Percentiles rank a stretch among this genome's conserved stretches.
These are phyloP conservation scores for Aspergillus nanangensis DNA, from an alignment of 495 filamentous ascomycete genomes.

Conservation along the genomic window DNA sequence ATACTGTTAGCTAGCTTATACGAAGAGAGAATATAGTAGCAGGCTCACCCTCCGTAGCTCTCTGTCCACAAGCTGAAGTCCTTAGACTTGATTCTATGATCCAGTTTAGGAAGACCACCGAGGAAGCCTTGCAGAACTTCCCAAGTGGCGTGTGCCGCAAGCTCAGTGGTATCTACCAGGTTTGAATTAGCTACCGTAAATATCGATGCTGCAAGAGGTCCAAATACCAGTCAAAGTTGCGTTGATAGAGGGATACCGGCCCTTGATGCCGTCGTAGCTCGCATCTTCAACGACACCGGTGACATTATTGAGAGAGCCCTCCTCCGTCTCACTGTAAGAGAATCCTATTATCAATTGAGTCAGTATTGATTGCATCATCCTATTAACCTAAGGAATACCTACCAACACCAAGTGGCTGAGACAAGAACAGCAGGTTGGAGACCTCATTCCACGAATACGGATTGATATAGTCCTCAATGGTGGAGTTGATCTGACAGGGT, in stretches of 20 bases:
- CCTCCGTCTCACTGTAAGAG: constrained; percentile 44
- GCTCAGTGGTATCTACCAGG: constrained; percentile 43
- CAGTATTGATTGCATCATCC: neutral
- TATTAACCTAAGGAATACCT: neutral
- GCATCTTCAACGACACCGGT: constrained; percentile 42
- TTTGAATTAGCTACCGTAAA: constrained; percentile 24
- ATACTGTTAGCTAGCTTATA: constrained; percentile 6
- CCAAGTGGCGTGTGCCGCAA: constrained; percentile 53
- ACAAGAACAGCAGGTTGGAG: constrained; percentile 72
- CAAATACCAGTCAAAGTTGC: constrained; percentile 36
- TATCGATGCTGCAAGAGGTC: constrained; percentile 1
- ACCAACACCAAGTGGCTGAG: constrained; percentile 59
- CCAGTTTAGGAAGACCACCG: constrained; percentile 42
- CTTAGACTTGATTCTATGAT: constrained; percentile 47
- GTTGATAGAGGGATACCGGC: constrained; percentile 44
- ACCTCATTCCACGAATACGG: constrained; percentile 68
- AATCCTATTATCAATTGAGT: constrained; percentile 34
- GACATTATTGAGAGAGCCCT: constrained; percentile 38
- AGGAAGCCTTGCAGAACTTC: constrained; percentile 55
- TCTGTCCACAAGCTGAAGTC: constrained; percentile 49
- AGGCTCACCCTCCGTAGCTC: constrained; percentile 60
- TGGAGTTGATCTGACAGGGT: constrained; percentile 51
- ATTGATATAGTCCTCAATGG: constrained; percentile 48
- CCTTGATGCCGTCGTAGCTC: constrained; percentile 35
- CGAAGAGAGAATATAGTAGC: constrained; percentile 7